A percentile compares a stretch with the other conserved stretches of the same genome.
Evolutionary conservation across 257 asterid species (phyloP).

Genomic region (Petrea volubilis): DNA sequence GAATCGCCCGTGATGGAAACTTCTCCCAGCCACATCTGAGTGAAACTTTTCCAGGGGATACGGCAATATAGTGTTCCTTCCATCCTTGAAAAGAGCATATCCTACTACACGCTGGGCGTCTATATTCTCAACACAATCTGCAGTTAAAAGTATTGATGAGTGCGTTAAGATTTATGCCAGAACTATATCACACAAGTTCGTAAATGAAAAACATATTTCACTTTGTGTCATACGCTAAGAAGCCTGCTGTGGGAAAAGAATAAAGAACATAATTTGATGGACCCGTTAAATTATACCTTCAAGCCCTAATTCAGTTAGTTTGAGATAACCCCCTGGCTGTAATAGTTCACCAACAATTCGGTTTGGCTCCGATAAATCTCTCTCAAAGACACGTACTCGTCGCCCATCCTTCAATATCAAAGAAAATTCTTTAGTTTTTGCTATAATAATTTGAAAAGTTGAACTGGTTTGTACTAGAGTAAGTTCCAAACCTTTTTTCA

Average conservation of each 20-base stretch:
- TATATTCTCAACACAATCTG: constrained; percentile 84
- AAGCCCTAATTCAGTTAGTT: constrained; percentile 75
- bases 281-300: no score
- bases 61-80: constrained; percentile 70
- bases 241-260: no score
- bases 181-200: no score
- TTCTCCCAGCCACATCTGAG: constrained; percentile 83
- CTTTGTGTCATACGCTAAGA: no score
- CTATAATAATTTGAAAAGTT: no score
- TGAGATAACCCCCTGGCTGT: constrained; percentile 95
- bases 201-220: no score
- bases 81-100: constrained; percentile 91
- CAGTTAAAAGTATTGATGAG: no score
- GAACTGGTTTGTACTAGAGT: no score
- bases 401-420: constrained; percentile 73
- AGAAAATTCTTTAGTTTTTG: no score
- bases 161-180: no score
- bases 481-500: no score
- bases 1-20: constrained; percentile 95
- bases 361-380: constrained; percentile 88
- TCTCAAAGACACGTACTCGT: constrained; percentile 72
- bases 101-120: constrained; percentile 94
- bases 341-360: constrained; percentile 93
- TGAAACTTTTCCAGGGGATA: constrained; percentile 86
- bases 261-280: no score